Evolutionary conservation across 768 basidiomycete species (phyloP), one percentile per base, ranked within the genome.

Genomic region (Mrakia frigida): DNA sequence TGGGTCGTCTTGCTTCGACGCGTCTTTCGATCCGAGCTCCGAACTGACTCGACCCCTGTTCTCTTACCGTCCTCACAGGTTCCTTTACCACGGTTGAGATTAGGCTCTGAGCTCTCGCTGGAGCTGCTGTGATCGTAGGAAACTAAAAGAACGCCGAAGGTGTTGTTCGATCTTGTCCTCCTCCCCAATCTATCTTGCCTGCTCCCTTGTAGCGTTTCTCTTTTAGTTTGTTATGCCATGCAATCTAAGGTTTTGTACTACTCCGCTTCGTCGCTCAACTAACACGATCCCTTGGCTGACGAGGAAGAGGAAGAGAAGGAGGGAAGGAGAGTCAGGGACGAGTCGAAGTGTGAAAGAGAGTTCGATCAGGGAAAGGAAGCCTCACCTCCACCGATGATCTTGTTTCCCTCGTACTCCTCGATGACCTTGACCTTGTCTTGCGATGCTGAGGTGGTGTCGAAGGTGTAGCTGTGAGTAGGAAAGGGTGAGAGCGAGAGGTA

Each of bases 361-460:
- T 25, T 35, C 61, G 28, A 5, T 18, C 1, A 6, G 14, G 9
- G 60, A 43, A 33, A 37, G 7, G 53, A 59, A 37, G 25, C 16
- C 73, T 61, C 21, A 74, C 73, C 73, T 74, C 74, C 74, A 18
- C 67, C 43, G 74, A 69, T 75, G n/a, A 75, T 25, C 43, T 74
- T 67, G 65, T 68, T 63, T 28, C 25, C 46, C 71, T 83, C 82
- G 77, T 81, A 82, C n/a, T 81, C 82, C 59, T 78, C 78, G 21
- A 83, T 80, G 25, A 77, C 81, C 46, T 80, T 78, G 52, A 83
- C 82, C 75, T 83, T 83, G 13, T 78, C 81, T 46, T 80, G 80
- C 67, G 80, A 81, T 7, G 81, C 80, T 18, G 79, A 80, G 3
- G 71, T 56, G 52, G 79, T 73, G 76, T 83, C 82, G 73, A 83